Evolutionary conservation across 2,329 filamentous ascomycete species (phyloP), one percentile per base, ranked within the genome.

Genomic region (Botryotinia calthae): DNA sequence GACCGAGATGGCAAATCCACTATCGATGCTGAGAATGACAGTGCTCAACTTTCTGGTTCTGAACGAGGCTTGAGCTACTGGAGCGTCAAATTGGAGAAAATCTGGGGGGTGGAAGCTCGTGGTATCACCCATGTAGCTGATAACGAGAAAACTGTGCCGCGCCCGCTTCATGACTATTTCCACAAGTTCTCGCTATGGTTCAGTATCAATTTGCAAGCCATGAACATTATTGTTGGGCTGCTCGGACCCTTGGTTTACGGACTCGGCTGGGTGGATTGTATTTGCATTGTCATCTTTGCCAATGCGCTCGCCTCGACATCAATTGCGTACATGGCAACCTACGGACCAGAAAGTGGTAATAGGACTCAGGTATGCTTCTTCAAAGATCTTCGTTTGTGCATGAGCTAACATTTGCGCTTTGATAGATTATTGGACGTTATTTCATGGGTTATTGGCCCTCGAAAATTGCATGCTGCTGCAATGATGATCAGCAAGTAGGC

Each of bases 401-500:
- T 37, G 28, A 37, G 34, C 61, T 71, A 37, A 71, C 7, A 2
- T 51, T 66, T 20, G 59, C 18, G 12, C 37, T 20, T 37, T 31
- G 28, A 44, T 73, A 85, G 84, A 86, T 88, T 42, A 84, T 89
- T 76, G 85, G 87, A 3, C 84, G 88, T 16, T 90, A 88, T 78
- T 83, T 86, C 59, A 90, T 90, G 85, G 89, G 89, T 3, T 90
- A 87, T 85, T 90, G 86, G 83, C 88, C 88, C 0, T 86, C 86
- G 69, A 90, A 90, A 80, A 80, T 91, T 25, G 84, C 89, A 44
- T 87, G 88, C n/a, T 77, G 90, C 31, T 82, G 91, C 68, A 90
- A 90, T 76, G 82, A 91, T 69, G 85, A 91, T 58, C 68, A 86
- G 89, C 44, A 84, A 90, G 79, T 82, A 90, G 8, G 88, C 7